Conservation (phyloP, 805 yeast genomes). For the Yamadazyma sp. region DNA sequence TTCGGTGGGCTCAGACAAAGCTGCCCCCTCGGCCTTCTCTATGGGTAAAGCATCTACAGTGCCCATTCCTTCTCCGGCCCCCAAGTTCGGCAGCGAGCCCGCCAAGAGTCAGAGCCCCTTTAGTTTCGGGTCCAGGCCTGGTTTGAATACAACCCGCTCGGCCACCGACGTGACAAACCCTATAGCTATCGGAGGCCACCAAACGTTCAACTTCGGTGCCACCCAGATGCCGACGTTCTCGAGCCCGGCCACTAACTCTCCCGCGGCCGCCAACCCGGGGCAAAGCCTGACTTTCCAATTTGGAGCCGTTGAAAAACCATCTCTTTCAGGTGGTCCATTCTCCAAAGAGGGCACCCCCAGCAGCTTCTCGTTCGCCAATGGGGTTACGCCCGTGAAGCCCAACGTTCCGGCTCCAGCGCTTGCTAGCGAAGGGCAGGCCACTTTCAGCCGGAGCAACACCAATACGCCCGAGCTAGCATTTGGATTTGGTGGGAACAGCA, state of each 20-base stretch:
- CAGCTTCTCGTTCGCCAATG: slow-evolving; percentile 12
- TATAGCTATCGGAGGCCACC: no score
- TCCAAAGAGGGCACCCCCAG: slow-evolving; percentile 8
- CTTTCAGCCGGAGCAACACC: slow-evolving; percentile 8
- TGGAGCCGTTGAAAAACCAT: slow-evolving; percentile 24
- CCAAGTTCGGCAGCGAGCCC: slow-evolving; percentile 3
- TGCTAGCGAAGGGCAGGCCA: no score
- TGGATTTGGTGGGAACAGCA: not conserved
- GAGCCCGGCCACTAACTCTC: not conserved
- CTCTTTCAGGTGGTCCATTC: slow-evolving; percentile 23
- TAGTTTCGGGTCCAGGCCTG: slow-evolving; percentile 2
- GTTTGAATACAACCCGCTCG: not conserved
- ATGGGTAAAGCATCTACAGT: no score
- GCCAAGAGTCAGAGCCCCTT: slow-evolving; percentile 5
- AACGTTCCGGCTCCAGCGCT: no score
- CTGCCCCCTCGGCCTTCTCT: slow-evolving; percentile 5
- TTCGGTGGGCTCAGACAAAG: not conserved
- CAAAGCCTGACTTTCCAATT: slow-evolving; percentile 20
- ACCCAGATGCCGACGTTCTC: slow-evolving; percentile 14
- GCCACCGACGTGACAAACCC: slow-evolving; percentile 3
- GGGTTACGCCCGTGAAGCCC: slow-evolving; percentile 16
- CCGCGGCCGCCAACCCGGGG: not conserved
- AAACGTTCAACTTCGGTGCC: slow-evolving; percentile 16
- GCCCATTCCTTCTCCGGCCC: slow-evolving; percentile 3
- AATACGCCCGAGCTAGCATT: slow-evolving; percentile 9